phyloP scores from a whole-genome alignment of 202 grass and related monocot genomes.

The Dendrocalamus latiflorus region DNA sequence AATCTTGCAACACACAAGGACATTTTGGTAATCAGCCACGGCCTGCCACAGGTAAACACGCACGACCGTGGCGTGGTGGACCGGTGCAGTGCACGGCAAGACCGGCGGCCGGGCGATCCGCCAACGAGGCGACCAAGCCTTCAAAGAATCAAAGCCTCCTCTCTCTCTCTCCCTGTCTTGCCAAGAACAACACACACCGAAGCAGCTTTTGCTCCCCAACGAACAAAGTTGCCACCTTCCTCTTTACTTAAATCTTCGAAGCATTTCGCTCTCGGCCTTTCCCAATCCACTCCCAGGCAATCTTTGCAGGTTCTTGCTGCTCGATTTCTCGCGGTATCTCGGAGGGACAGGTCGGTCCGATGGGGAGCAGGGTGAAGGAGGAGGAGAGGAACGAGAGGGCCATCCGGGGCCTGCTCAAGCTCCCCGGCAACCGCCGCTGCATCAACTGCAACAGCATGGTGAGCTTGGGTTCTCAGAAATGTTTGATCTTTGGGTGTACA shows the following conservation, averaged over 20 bases:
- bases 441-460: no score
- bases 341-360: background rate
- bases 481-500: no score
- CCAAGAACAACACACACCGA: background rate
- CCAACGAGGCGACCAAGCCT: background rate
- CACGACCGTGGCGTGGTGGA: background rate
- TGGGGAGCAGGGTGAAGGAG: conserved; percentile 37
- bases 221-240: no score
- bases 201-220: background rate
- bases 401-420: no score
- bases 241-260: background rate
- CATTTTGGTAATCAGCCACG: background rate
- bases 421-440: no score
- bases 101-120: background rate
- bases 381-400: no score
- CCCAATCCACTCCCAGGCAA: background rate
- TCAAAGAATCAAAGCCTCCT: conserved; percentile 1
- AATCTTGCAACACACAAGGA: background rate
- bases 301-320: background rate
- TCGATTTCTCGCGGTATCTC: background rate
- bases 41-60: no score
- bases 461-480: no score
- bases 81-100: background rate
- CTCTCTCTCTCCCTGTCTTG: background rate
- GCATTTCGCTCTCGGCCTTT: background rate